phyloP scores from a whole-genome alignment of 768 basidiomycete species.

The Clathrus columnatus region DNA sequence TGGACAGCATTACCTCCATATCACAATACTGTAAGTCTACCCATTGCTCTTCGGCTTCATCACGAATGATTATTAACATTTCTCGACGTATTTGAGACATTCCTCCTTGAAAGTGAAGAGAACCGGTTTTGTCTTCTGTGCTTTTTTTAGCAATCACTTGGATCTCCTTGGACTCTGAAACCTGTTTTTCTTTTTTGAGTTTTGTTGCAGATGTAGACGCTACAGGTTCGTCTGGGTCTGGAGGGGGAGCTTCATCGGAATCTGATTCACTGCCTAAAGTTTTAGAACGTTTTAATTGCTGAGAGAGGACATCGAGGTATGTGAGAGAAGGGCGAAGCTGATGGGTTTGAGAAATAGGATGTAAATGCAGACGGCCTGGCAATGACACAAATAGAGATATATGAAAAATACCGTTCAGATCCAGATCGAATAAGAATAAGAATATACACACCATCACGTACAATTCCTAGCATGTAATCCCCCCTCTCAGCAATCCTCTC shows the following conservation, averaged over 20 bases:
- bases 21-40: constrained; percentile 57
- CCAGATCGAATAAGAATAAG: no score
- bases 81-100: constrained; percentile 65
- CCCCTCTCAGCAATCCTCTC: constrained; percentile 61
- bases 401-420: constrained; percentile 10
- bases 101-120: constrained; percentile 46
- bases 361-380: constrained; percentile 65
- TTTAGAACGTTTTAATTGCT: constrained; percentile 46
- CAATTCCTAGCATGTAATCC: constrained; percentile 65
- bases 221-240: constrained; percentile 64
- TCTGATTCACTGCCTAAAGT: constrained; percentile 37
- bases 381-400: neutral
- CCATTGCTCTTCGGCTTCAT: constrained; percentile 76
- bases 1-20: constrained; percentile 37
- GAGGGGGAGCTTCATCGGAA: constrained; percentile 70
- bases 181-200: constrained; percentile 25
- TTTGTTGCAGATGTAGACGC: constrained; percentile 21
- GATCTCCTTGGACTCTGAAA: constrained; percentile 61
- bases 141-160: constrained; percentile 66
- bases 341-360: constrained; percentile 70
- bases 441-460: constrained; percentile 54
- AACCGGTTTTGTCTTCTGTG: constrained; percentile 49
- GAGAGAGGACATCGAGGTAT: constrained; percentile 66
- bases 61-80: constrained; percentile 63
- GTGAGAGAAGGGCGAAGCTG: constrained; percentile 78